These are phyloP conservation scores for Saccharomycopsis vini DNA, from an alignment of 805 yeast species.

Conservation along the genomic window DNA sequence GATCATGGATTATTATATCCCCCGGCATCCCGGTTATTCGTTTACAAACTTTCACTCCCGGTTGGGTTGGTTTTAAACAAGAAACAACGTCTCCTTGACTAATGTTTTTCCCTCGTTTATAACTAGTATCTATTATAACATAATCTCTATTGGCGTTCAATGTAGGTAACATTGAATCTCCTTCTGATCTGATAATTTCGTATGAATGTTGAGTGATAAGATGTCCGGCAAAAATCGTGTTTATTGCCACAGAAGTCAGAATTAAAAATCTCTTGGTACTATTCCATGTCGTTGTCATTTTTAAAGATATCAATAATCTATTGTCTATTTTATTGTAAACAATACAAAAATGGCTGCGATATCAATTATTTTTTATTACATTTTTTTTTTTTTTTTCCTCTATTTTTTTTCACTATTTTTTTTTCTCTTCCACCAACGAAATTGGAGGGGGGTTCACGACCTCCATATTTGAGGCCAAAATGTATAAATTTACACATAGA, in stretches of 20 bases:
- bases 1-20: constrained; percentile 74
- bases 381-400: too few relatives aligned
- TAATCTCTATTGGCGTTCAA: constrained; percentile 65
- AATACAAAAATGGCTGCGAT: too few relatives aligned
- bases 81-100: constrained; percentile 82
- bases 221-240: constrained; percentile 38
- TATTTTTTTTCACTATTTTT: too few relatives aligned
- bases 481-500: too few relatives aligned
- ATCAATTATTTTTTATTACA: too few relatives aligned
- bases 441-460: too few relatives aligned
- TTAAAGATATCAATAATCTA: too few relatives aligned
- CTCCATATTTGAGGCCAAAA: too few relatives aligned
- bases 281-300: neutral
- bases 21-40: constrained; percentile 96
- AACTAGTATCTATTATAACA: constrained; percentile 64
- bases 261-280: too few relatives aligned
- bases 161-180: constrained; percentile 95
- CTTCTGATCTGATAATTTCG: constrained; percentile 75
- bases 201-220: constrained; percentile 55
- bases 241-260: constrained; percentile 17
- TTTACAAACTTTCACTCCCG: constrained; percentile 79
- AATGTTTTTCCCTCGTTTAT: constrained; percentile 55
- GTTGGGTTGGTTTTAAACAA: constrained; percentile 84
- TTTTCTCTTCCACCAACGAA: too few relatives aligned
- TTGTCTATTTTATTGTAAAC: too few relatives aligned